Conservation (phyloP, 2,329 filamentous ascomycete species). For the Verticillium klebahnii region DNA sequence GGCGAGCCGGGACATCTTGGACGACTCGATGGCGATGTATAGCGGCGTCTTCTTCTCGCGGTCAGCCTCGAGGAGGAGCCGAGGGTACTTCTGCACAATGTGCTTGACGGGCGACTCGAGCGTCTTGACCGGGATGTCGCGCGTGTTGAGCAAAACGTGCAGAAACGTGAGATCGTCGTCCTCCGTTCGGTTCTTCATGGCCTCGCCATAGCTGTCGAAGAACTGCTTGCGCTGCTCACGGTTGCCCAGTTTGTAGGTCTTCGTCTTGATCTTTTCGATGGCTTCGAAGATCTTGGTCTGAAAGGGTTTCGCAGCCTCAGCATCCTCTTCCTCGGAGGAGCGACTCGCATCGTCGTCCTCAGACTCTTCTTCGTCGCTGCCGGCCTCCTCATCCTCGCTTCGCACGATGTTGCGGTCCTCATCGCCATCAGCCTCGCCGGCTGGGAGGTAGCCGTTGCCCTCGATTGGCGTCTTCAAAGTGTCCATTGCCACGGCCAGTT, state of each 20-base stretch:
- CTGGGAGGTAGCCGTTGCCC: not conserved
- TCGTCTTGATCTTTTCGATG: constrained; percentile 1
- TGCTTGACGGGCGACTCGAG: not conserved
- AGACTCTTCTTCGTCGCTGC: not conserved
- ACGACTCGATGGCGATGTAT: not conserved
- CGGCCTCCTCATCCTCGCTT: not conserved
- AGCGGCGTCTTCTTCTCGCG: constrained; percentile 2
- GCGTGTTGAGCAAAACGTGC: not conserved
- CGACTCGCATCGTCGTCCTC: not conserved
- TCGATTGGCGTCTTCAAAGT: not conserved
- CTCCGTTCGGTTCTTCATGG: not conserved
- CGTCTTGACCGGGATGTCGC: not conserved
- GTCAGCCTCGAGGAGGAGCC: not conserved
- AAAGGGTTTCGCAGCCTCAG: not conserved
- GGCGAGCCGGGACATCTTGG: not conserved
- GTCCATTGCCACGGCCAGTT: not conserved
- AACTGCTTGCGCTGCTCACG: not conserved
- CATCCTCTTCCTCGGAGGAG: not conserved
- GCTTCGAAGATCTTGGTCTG: not conserved
- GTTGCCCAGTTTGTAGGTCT: not conserved
- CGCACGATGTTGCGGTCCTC: not conserved
- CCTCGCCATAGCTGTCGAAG: not conserved
- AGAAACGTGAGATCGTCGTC: not conserved
- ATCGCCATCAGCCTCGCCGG: not conserved
- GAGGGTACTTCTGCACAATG: constrained; percentile 1